Percentiles rank a stretch among this genome's conserved stretches.
Evolutionary conservation across 257 asterid species (phyloP).

Genomic region (Capsicum baccatum): DNA sequence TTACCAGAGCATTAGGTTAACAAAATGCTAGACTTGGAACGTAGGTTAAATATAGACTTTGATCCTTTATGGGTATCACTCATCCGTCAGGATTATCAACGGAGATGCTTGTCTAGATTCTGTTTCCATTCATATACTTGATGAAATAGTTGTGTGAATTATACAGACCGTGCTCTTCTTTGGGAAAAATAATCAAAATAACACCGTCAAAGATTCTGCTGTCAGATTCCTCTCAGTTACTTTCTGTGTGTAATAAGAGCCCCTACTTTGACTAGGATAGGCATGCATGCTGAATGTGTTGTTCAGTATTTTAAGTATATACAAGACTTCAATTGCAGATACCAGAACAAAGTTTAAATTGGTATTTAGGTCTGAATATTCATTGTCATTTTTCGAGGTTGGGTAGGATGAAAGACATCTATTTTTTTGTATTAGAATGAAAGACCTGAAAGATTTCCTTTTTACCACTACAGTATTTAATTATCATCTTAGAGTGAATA

Average conservation of each 20-base stretch:
- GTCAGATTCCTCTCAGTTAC: background rate
- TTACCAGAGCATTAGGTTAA: background rate
- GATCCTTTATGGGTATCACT: background rate
- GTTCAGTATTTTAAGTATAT: background rate
- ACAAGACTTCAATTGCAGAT: background rate
- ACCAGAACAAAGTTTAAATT: background rate
- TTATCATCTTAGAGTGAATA: slow-evolving; percentile 10
- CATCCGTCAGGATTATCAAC: background rate
- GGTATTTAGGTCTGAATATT: slow-evolving; percentile 7
- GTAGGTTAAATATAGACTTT: background rate
- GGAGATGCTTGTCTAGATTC: background rate
- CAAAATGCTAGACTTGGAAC: background rate
- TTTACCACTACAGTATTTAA: background rate
- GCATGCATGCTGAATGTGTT: background rate
- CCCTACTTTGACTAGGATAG: background rate
- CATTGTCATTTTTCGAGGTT: background rate
- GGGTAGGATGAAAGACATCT: background rate
- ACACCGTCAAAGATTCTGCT: background rate
- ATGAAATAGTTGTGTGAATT: background rate
- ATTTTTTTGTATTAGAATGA: background rate
- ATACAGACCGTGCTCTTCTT: background rate
- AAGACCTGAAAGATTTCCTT: background rate
- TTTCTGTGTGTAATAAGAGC: background rate
- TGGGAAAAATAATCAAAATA: background rate
- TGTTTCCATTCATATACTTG: background rate